Evolutionary conservation across 441 rosid genomes (phyloP).

Genomic region (Arabidopsis lyrata): DNA sequence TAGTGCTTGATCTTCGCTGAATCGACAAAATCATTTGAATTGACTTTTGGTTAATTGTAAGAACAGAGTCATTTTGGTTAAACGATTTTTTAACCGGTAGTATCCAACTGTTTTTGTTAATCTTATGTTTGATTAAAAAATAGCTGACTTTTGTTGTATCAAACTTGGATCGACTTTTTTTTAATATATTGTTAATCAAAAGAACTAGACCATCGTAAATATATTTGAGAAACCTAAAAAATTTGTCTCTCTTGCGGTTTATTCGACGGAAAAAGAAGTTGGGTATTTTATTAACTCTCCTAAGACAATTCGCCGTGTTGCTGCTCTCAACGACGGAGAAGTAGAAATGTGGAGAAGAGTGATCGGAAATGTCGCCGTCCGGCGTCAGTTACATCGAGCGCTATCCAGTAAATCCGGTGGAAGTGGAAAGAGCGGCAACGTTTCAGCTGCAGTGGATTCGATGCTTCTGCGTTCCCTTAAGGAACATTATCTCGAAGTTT

Average conservation of each 20-base stretch:
- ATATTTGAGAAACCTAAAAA: not conserved
- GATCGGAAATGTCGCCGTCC: slow-evolving; percentile 42
- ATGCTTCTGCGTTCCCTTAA: slow-evolving; percentile 88
- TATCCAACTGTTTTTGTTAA: too few species aligned
- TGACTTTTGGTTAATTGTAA: too few species aligned
- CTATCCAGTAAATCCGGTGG: slow-evolving; percentile 45
- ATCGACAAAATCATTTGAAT: too few species aligned
- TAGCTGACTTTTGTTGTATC: too few species aligned
- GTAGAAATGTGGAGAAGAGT: slow-evolving; percentile 54
- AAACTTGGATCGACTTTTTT: too few species aligned
- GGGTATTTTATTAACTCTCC: not conserved
- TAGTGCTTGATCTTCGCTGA: too few species aligned
- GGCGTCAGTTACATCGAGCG: slow-evolving; percentile 53
- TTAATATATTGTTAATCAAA: too few species aligned
- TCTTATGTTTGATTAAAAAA: too few species aligned
- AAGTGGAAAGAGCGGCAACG: slow-evolving; percentile 38
- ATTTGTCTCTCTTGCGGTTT: not conserved
- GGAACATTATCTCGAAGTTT: slow-evolving; percentile 83
- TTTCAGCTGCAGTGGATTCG: slow-evolving; percentile 69
- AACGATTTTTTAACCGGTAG: too few species aligned
- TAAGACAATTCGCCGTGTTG: slow-evolving; percentile 22
- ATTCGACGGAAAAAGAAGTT: not conserved
- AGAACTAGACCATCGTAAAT: too few species aligned
- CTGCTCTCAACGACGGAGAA: slow-evolving; percentile 16
- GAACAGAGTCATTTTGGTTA: too few species aligned